phyloP scores from a whole-genome alignment of 2,329 filamentous ascomycete species.

The Tolypocladium amazonense region DNA sequence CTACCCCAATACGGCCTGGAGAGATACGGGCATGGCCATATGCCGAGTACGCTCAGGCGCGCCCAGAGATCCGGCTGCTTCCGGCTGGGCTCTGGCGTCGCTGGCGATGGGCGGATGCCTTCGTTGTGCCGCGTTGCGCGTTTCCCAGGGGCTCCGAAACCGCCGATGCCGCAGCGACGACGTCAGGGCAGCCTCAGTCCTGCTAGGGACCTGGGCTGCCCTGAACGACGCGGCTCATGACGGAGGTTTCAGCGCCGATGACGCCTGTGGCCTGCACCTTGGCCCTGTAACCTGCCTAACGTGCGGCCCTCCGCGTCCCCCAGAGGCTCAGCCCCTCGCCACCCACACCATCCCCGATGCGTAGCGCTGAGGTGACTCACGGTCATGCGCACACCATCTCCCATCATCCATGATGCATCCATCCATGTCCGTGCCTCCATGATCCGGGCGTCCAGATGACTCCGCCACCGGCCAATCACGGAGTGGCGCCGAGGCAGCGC shows the following conservation, averaged over 20 bases:
- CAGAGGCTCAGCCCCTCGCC: background rate
- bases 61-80: too few relatives aligned
- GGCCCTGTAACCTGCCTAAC: background rate
- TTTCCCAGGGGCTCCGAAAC: background rate
- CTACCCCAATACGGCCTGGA: background rate
- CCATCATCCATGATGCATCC: background rate
- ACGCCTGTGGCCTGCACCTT: background rate
- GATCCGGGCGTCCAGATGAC: background rate
- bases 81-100: background rate
- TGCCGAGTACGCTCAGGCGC: too few relatives aligned
- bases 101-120: background rate
- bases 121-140: background rate
- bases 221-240: background rate
- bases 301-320: too few relatives aligned
- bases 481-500: background rate
- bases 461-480: background rate
- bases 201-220: too few relatives aligned
- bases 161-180: background rate
- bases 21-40: too few relatives aligned
- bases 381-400: conserved; percentile 10
- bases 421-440: background rate
- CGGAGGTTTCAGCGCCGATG: background rate
- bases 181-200: background rate
- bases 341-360: background rate
- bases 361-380: conserved; percentile 10